phyloP scores from a whole-genome alignment of 306 rosid genomes.

The Dicorynia guianensis region DNA sequence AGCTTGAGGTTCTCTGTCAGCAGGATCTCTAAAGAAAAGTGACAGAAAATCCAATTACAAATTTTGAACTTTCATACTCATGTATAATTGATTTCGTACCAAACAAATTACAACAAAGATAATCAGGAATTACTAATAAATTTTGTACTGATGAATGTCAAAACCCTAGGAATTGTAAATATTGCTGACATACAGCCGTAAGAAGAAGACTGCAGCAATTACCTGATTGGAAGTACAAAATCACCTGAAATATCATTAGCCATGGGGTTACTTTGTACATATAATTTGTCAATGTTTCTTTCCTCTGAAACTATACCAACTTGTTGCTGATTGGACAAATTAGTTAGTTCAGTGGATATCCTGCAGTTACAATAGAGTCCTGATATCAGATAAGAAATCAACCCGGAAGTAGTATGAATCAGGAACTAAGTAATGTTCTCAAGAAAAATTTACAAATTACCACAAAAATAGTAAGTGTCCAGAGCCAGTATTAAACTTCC shows the following conservation, averaged over 20 bases:
- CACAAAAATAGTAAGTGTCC: background rate
- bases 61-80: conserved; percentile 28
- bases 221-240: conserved; percentile 67
- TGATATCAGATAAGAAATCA: conserved; percentile 33
- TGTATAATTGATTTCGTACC: conserved; percentile 19
- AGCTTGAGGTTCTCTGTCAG: conserved; percentile 72
- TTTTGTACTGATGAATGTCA: background rate
- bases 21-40: conserved; percentile 67
- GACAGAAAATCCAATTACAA: conserved; percentile 39
- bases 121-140: conserved; percentile 1
- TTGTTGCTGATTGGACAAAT: conserved; percentile 69
- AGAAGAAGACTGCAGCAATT: conserved; percentile 35
- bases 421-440: background rate
- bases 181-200: conserved; percentile 1
- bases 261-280: conserved; percentile 53
- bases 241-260: conserved; percentile 63
- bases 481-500: background rate
- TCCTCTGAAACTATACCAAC: conserved; percentile 63
- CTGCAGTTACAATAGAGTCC: conserved; percentile 54
- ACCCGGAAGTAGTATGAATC: conserved; percentile 7
- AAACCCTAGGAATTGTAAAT: background rate
- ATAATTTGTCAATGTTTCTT: conserved; percentile 65
- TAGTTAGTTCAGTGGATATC: conserved; percentile 77
- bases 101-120: conserved; percentile 12
- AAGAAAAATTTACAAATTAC: background rate